phyloP scores from a whole-genome alignment of 768 basidiomycete species.

The Tremella fuciformis region DNA sequence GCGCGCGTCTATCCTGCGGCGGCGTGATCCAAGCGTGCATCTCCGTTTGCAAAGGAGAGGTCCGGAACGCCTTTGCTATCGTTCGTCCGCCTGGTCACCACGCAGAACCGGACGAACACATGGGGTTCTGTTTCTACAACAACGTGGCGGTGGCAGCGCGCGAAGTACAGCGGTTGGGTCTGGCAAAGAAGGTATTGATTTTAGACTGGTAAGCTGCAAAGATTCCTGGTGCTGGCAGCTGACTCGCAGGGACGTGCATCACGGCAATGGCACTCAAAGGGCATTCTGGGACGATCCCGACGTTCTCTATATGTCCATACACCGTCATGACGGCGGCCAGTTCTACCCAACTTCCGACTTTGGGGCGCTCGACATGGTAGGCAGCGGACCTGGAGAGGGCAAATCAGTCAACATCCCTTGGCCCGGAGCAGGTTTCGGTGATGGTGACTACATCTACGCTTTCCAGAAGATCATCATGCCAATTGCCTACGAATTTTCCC shows the following conservation, averaged over 20 bases:
- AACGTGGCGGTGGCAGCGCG: slow-evolving; percentile 91
- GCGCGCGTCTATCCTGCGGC: slow-evolving; percentile 85
- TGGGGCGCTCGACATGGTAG: slow-evolving; percentile 79
- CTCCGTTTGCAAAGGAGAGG: slow-evolving; percentile 73
- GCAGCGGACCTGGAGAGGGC: slow-evolving; percentile 76
- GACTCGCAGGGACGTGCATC: slow-evolving; percentile 83
- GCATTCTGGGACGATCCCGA: slow-evolving; percentile 91
- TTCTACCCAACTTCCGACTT: slow-evolving; percentile 94
- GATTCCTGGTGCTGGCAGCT: slow-evolving; percentile 4
- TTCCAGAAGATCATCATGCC: slow-evolving; percentile 96
- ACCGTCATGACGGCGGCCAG: slow-evolving; percentile 84
- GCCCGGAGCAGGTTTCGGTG: slow-evolving; percentile 81
- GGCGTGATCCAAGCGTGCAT: slow-evolving; percentile 88
- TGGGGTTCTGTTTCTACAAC: slow-evolving; percentile 99
- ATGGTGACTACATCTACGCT: slow-evolving; percentile 93
- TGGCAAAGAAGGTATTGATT: slow-evolving; percentile 78
- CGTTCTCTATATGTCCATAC: slow-evolving; percentile 89
- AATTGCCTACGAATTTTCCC: slow-evolving; percentile 92
- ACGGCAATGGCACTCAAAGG: slow-evolving; percentile 95
- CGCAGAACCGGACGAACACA: slow-evolving; percentile 94
- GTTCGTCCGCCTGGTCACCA: slow-evolving; percentile 98
- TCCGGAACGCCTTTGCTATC: slow-evolving; percentile 87
- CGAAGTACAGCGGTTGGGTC: slow-evolving; percentile 69
- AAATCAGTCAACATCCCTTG: slow-evolving; percentile 91
- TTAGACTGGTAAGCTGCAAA: slow-evolving; percentile 76